phyloP scores from a whole-genome alignment of 305 asterid genomes.

The Caryopteris hybrid region DNA sequence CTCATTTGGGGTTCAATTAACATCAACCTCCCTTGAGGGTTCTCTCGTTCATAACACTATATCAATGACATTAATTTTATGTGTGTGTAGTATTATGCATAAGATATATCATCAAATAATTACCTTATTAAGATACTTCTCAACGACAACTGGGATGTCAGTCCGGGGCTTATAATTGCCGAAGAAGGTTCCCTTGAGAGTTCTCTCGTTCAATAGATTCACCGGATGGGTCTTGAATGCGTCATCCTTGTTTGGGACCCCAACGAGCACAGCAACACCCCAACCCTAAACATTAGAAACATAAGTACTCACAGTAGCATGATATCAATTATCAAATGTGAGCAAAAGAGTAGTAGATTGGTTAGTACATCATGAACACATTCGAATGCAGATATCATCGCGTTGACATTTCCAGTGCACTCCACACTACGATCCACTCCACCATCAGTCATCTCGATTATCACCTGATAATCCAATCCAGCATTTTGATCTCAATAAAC shows the following conservation, averaged over 20 bases:
- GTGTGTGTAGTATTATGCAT: too few species aligned
- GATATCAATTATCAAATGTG: not conserved
- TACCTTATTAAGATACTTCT: slow-evolving; percentile 59
- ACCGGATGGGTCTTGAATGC: slow-evolving; percentile 61
- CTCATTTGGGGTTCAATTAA: too few species aligned
- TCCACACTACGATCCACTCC: slow-evolving; percentile 77
- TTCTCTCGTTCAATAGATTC: slow-evolving; percentile 59
- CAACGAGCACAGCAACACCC: slow-evolving; percentile 83
- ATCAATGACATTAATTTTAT: too few species aligned
- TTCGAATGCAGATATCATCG: slow-evolving; percentile 81
- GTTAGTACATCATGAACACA: slow-evolving; percentile 67
- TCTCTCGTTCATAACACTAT: too few species aligned
- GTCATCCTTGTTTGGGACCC: slow-evolving; percentile 69
- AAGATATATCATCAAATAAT: too few species aligned
- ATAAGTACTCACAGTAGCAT: not conserved
- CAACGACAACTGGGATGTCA: slow-evolving; percentile 59
- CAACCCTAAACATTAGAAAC: slow-evolving; percentile 40
- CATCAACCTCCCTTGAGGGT: too few species aligned
- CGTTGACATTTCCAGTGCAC: slow-evolving; percentile 66
- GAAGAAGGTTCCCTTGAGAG: slow-evolving; percentile 68
- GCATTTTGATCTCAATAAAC: too few species aligned
- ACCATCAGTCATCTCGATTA: slow-evolving; percentile 66
- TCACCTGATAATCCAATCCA: slow-evolving; percentile 32
- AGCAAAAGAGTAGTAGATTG: not conserved
- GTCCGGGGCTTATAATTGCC: slow-evolving; percentile 74